These are phyloP conservation scores for Hibiscus trionum DNA, from an alignment of 345 rosid genomes.

Conservation along the genomic window DNA sequence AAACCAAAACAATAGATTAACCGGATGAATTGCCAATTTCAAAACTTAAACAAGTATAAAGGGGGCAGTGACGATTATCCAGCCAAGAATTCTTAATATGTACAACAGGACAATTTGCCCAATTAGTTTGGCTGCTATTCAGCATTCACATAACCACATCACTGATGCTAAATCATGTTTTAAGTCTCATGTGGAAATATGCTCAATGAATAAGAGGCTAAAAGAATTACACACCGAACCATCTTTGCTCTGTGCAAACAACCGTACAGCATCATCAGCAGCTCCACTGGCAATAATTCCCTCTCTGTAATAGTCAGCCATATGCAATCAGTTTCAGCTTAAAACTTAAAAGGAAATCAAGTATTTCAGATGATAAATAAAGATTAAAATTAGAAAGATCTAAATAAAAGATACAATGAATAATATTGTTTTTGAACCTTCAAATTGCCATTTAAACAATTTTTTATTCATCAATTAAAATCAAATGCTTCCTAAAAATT, in stretches of 20 bases:
- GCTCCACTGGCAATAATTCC: constrained; percentile 86
- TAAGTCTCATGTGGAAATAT: neutral
- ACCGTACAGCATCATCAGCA: constrained; percentile 77
- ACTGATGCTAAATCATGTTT: neutral
- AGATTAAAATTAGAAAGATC: neutral
- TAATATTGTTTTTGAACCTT: neutral
- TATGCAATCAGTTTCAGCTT: constrained; percentile 5
- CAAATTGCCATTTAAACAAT: neutral
- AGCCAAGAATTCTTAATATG: neutral
- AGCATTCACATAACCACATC: neutral
- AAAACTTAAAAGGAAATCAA: constrained; percentile 1
- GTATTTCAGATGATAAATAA: neutral
- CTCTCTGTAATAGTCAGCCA: constrained; percentile 39
- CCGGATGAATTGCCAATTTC: neutral
- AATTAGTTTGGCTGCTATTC: neutral
- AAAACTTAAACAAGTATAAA: neutral
- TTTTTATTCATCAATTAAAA: neutral
- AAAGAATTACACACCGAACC: constrained; percentile 34
- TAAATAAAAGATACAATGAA: neutral
- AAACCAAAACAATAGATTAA: constrained; percentile 4
- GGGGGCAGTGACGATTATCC: neutral
- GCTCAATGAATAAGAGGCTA: neutral
- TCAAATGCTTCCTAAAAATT: neutral
- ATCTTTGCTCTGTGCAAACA: constrained; percentile 63
- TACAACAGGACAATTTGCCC: neutral